Conservation (phyloP, 371 early-diverging fungal genomes). For the Rhizopus sp. region DNA sequence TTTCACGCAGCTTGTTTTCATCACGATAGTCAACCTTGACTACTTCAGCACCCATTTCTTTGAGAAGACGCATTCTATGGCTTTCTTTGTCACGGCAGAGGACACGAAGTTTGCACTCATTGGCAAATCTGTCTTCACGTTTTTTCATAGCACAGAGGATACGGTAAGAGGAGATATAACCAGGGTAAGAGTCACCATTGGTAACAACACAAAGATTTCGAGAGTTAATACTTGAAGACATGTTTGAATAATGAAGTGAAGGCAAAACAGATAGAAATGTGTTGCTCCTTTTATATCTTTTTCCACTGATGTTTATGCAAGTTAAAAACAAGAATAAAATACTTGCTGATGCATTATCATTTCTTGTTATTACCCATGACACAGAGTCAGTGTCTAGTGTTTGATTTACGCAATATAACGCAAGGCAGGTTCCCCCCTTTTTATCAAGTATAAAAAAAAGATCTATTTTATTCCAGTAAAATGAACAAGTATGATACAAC, state of each 20-base stretch:
- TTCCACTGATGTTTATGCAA: no score
- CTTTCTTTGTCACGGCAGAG: slow-evolving; percentile 29
- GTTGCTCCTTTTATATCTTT: no score
- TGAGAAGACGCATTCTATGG: slow-evolving; percentile 16
- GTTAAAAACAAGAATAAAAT: no score
- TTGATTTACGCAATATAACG: background rate
- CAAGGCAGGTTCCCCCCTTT: background rate
- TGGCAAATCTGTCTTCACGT: background rate
- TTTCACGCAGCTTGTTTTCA: slow-evolving; percentile 27
- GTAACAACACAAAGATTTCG: slow-evolving; percentile 31
- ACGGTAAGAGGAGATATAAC: slow-evolving; percentile 36
- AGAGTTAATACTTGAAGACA: slow-evolving; percentile 22
- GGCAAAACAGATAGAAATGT: slow-evolving; percentile 2
- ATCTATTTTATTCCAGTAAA: background rate
- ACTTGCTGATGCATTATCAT: no score
- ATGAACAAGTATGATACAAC: background rate
- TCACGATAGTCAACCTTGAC: slow-evolving; percentile 33
- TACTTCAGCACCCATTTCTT: slow-evolving; percentile 37
- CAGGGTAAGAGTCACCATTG: slow-evolving; percentile 39
- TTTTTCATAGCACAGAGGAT: slow-evolving; percentile 25
- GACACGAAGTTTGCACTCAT: slow-evolving; percentile 24
- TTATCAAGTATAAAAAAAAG: background rate
- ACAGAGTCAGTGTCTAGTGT: no score
- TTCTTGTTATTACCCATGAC: no score
- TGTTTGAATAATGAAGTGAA: slow-evolving; percentile 8